Evolutionary conservation across 768 basidiomycete species (phyloP), one percentile per base, ranked within the genome.

Genomic region (Paxillus rubicundulus): DNA sequence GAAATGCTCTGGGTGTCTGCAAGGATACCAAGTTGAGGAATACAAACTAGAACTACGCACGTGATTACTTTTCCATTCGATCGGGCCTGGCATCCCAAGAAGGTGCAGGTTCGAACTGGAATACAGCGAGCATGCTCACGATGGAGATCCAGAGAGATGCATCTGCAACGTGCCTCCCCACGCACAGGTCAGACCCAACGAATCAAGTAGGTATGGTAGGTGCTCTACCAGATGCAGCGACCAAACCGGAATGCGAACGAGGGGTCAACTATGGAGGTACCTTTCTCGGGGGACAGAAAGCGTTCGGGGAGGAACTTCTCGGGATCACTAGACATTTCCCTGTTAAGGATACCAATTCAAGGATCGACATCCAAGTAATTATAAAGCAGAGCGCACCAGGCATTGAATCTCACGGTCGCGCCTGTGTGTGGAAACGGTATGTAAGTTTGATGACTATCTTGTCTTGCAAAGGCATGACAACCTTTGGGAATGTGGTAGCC

Each of bases 401-500:
- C 44, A 36, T 67, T 69, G 9, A 30, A 40, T 17, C 64, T 4
- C 27, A 58, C 58, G 1, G 54, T 66, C n/a, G 55, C 62, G 2
- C 67, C 65, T 60, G 16, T 18, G 32, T 3, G 24, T 3, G 41
- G 13, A 37, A 12, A 14, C 13, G 28, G 10, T 28, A 21, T 13
- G 34, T 20, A 41, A 2, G 14, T 14, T 55, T 12, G 32, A 24
- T 18, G 7, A 41, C 32, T 2, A 34, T 38, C 27, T 52, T 34
- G 12, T 41, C 40, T 17, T 40, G 43, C 21, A 17, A 34, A 18
- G 37, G 30, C 40, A 12, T 18, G 34, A 21, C 75, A 64, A 57
- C 80, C 82, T 55, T 74, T 72, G 9, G 83, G 81, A 39, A 85
- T 84, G 6, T 77, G 56, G 49, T 77, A 77, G 18, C 75, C 72